phyloP scores from a whole-genome alignment of 2,329 filamentous ascomycete species.

The Chaetomium globosum region DNA sequence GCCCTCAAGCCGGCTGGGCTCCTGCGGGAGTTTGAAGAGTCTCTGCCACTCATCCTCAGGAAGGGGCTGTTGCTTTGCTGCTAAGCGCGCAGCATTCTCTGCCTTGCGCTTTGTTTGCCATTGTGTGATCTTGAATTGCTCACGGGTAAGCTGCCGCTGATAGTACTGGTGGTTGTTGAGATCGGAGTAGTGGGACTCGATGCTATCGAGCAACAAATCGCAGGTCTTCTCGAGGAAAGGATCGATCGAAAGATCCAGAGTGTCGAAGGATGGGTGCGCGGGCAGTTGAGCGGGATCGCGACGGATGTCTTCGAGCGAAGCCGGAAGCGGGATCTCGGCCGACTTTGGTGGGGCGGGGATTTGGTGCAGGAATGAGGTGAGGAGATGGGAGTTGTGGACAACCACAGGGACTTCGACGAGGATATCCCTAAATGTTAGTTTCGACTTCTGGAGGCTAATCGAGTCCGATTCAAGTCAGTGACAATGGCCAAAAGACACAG shows the following conservation, averaged over 20 bases:
- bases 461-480: conserved; percentile 12
- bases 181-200: conserved; percentile 97
- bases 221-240: conserved; percentile 98
- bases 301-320: conserved; percentile 76
- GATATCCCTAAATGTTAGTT: conserved; percentile 91
- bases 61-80: conserved; percentile 84
- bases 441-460: conserved; percentile 85
- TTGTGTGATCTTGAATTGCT: conserved; percentile 93
- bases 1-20: conserved; percentile 88
- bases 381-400: conserved; percentile 95
- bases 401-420: conserved; percentile 84
- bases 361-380: conserved; percentile 94
- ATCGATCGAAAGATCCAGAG: conserved; percentile 89
- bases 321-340: conserved; percentile 72
- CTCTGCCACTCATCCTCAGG: conserved; percentile 98
- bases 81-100: conserved; percentile 82
- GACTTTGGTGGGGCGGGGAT: conserved; percentile 69
- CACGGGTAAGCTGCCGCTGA: conserved; percentile 87
- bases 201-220: conserved; percentile 92
- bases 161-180: conserved; percentile 99
- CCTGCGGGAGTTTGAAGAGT: conserved; percentile 95
- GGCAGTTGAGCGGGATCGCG: conserved; percentile 64
- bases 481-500: background rate
- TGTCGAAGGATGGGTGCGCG: conserved; percentile 85
- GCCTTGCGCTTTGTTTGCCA: conserved; percentile 98